Evolutionary conservation across 345 rosid genomes (phyloP).

Genomic region (Eucalyptus urophylla): DNA sequence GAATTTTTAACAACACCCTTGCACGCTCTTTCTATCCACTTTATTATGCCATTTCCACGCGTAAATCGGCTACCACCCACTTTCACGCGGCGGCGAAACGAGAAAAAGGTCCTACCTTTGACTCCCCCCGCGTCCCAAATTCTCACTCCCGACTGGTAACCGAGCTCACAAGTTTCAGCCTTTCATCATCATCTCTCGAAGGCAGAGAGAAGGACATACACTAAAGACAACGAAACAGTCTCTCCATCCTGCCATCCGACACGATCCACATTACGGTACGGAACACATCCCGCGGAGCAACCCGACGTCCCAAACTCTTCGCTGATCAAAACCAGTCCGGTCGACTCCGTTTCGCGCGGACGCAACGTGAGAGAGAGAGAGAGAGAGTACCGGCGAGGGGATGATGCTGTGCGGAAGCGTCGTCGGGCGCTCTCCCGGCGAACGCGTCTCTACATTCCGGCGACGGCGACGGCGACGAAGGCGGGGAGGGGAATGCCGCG

Average conservation of each 20-base stretch:
- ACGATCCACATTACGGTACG: background rate
- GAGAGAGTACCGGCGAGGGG: background rate
- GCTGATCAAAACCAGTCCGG: background rate
- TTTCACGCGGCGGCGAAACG: background rate
- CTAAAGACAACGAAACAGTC: background rate
- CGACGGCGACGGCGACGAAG: background rate
- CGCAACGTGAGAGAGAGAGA: background rate
- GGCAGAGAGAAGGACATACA: background rate
- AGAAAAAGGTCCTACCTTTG: background rate
- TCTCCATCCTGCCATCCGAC: background rate
- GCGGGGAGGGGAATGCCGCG: background rate
- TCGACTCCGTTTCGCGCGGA: background rate
- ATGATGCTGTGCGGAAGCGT: background rate
- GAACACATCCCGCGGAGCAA: background rate
- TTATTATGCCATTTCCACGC: background rate
- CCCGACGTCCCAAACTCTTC: background rate
- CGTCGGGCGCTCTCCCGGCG: background rate
- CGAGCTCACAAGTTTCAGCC: background rate
- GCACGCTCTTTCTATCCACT: background rate
- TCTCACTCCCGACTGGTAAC: background rate
- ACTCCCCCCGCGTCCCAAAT: background rate
- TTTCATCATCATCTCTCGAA: background rate
- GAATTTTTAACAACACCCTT: background rate
- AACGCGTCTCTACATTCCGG: background rate
- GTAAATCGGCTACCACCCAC: background rate